A percentile compares a stretch with the other conserved stretches of the same genome.
phyloP scores from a whole-genome alignment of 2,329 filamentous ascomycete genomes.

The Diaporthe caulivora region DNA sequence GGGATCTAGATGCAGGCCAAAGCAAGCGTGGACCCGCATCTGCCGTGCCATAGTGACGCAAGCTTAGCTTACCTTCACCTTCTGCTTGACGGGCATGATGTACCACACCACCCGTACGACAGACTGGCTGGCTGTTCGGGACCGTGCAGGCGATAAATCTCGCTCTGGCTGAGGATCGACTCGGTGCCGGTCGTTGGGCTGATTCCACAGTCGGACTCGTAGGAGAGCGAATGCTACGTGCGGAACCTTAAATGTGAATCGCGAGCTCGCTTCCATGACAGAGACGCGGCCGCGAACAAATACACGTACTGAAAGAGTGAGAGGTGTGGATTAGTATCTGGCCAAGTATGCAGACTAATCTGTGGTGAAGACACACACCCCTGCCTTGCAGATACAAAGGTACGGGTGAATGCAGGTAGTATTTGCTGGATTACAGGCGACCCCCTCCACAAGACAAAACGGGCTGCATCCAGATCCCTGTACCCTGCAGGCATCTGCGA shows the following conservation, averaged over 20 bases:
- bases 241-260: neutral
- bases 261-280: neutral
- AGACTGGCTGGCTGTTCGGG: slow-evolving; percentile 1
- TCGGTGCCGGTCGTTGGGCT: neutral
- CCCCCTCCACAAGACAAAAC: neutral
- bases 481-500: slow-evolving; percentile 18
- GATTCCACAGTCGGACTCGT: neutral
- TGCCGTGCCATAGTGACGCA: slow-evolving; percentile 16
- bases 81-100: neutral
- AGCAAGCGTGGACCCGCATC: slow-evolving; percentile 1
- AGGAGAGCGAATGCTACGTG: neutral
- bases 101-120: neutral
- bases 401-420: neutral
- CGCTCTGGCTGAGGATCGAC: neutral
- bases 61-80: neutral
- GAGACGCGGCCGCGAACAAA: neutral
- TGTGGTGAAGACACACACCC: neutral
- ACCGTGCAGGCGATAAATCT: neutral
- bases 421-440: neutral
- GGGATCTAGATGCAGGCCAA: neutral
- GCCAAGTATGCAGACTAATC: neutral
- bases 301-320: neutral
- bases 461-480: slow-evolving; percentile 7
- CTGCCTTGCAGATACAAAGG: neutral
- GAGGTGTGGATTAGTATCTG: neutral